Percentiles rank a stretch among this genome's conserved stretches.
These are phyloP conservation scores for Sisymbrium altissimum DNA, from an alignment of 345 rosid genomes.

Conservation along the genomic window DNA sequence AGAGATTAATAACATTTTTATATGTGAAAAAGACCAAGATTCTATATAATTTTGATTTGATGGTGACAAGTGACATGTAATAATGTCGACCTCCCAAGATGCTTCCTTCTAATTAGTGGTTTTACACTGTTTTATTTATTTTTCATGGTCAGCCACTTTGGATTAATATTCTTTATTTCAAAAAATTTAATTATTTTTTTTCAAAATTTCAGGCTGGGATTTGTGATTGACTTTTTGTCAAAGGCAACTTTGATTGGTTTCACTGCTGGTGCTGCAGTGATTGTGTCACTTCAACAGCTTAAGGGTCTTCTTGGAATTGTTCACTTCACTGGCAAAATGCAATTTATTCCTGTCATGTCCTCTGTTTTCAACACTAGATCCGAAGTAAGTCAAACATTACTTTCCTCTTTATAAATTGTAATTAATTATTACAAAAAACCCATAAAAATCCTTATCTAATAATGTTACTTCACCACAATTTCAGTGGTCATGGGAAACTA, in stretches of 20 bases:
- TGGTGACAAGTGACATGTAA: slow-evolving; percentile 65
- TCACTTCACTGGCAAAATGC: slow-evolving; percentile 92
- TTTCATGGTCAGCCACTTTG: slow-evolving; percentile 9
- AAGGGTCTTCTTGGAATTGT: slow-evolving; percentile 94
- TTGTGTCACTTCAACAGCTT: slow-evolving; percentile 89
- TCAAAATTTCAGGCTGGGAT: slow-evolving; percentile 69
- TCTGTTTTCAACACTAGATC: slow-evolving; percentile 47
- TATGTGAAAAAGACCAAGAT: slow-evolving; percentile 24
- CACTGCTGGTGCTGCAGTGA: slow-evolving; percentile 97
- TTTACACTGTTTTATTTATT: slow-evolving; percentile 22
- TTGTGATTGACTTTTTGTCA: slow-evolving; percentile 90
- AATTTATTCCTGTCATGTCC: slow-evolving; percentile 64
- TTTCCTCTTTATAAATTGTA: neutral
- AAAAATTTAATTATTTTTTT: neutral
- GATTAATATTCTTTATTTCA: neutral
- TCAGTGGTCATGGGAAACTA: slow-evolving; percentile 97
- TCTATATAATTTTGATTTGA: slow-evolving; percentile 20
- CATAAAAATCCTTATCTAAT: slow-evolving; percentile 4
- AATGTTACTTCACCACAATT: slow-evolving; percentile 1
- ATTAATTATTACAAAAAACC: neutral
- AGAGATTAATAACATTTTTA: slow-evolving; percentile 1
- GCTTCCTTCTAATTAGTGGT: slow-evolving; percentile 31
- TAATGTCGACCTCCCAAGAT: slow-evolving; percentile 26
- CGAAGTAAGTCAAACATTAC: slow-evolving; percentile 49
- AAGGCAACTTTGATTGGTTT: slow-evolving; percentile 94